phyloP scores from a whole-genome alignment of 2,329 filamentous ascomycete genomes.

The Fusarium keratoplasticum region DNA sequence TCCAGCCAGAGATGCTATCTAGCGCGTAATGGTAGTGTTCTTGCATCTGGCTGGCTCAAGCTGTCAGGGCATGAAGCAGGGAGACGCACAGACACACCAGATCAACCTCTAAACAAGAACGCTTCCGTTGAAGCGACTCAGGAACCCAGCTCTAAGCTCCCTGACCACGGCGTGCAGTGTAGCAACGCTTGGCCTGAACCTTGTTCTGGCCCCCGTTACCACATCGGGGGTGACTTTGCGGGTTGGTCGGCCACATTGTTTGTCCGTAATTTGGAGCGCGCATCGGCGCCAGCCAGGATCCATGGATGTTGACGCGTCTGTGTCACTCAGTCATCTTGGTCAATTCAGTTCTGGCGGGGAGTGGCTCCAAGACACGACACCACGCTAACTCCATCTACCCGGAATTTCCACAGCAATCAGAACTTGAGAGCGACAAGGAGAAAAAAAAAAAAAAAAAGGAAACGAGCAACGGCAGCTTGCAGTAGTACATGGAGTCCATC shows the following conservation, averaged over 20 bases:
- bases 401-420: slow-evolving; percentile 15
- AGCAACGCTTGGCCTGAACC: slow-evolving; percentile 33
- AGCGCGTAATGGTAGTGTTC: slow-evolving; percentile 15
- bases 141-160: slow-evolving; percentile 18
- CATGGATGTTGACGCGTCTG: slow-evolving; percentile 25
- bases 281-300: slow-evolving; percentile 11
- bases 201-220: slow-evolving; percentile 30
- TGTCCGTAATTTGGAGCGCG: slow-evolving; percentile 24
- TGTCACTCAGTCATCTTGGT: slow-evolving; percentile 20
- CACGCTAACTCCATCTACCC: slow-evolving; percentile 5
- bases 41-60: slow-evolving; percentile 20
- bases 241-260: slow-evolving; percentile 24
- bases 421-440: slow-evolving; percentile 1
- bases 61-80: slow-evolving; percentile 25
- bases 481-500: slow-evolving; percentile 6
- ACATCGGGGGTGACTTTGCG: slow-evolving; percentile 27
- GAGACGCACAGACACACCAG: slow-evolving; percentile 30
- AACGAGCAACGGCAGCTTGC: slow-evolving; percentile 14
- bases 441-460: slow-evolving; percentile 3
- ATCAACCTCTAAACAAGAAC: slow-evolving; percentile 19
- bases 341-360: slow-evolving; percentile 14
- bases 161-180: slow-evolving; percentile 10
- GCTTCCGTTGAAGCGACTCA: slow-evolving; percentile 17
- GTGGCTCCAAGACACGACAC: slow-evolving; percentile 2
- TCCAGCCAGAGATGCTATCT: slow-evolving; percentile 1